Evolutionary conservation across 1,284 basidiomycete species (phyloP).

Genomic region (Cystobasidium sp.): DNA sequence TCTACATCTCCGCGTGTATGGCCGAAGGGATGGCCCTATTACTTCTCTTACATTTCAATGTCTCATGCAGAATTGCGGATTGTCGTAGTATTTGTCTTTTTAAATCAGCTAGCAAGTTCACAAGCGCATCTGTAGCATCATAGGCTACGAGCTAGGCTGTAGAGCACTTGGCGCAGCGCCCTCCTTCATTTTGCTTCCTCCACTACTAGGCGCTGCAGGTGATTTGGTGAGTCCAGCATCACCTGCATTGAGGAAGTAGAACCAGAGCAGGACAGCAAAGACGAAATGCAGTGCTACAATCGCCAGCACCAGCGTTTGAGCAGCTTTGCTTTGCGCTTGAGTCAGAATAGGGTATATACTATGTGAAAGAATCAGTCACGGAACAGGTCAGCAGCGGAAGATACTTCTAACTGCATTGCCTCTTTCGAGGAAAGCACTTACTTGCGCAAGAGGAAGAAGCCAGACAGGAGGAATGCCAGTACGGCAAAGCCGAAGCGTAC

Average conservation of each 20-base stretch:
- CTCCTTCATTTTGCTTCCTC: neutral
- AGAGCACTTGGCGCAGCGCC: neutral
- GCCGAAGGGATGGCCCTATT: no score
- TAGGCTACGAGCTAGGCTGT: neutral
- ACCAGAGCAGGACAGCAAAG: slow-evolving; percentile 52
- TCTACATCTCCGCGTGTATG: no score
- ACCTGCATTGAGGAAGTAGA: slow-evolving; percentile 51
- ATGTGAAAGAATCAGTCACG: slow-evolving; percentile 57
- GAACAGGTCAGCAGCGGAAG: slow-evolving; percentile 36
- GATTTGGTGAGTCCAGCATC: slow-evolving; percentile 27
- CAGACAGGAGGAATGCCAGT: slow-evolving; percentile 63
- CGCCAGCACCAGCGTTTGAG: slow-evolving; percentile 72
- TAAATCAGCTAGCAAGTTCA: neutral
- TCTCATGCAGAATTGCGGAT: no score
- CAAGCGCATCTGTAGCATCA: neutral
- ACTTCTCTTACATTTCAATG: no score
- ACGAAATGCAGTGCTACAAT: slow-evolving; percentile 51
- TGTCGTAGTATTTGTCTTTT: no score
- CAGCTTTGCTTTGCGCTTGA: slow-evolving; percentile 77
- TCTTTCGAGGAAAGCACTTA: slow-evolving; percentile 49
- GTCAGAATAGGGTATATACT: slow-evolving; percentile 89
- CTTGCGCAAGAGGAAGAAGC: slow-evolving; percentile 69
- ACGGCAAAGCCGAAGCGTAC: slow-evolving; percentile 59
- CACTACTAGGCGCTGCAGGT: neutral
- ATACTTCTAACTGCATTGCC: neutral